Evolutionary conservation across 345 rosid genomes (phyloP), one percentile per base, ranked within the genome.

Genomic region (Brassica juncea): DNA sequence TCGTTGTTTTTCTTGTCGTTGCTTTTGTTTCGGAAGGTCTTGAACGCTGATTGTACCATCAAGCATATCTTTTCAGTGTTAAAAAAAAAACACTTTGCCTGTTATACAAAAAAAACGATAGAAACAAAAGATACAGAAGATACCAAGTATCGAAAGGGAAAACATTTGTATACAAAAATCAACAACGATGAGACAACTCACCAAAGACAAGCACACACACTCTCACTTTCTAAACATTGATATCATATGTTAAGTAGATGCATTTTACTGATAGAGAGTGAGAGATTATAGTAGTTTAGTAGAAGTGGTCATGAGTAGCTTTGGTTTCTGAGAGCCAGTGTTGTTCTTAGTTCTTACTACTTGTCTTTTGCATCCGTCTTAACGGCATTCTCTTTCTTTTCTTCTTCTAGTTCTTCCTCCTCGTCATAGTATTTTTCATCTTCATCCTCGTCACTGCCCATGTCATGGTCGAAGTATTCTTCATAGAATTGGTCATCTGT

Each of bases 401-500:
- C 16, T 14, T 68, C 69, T 47, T 47, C 55, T 47, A 12, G 73
- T 30, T 71, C 69, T 34, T 77, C 83, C n/a, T 77, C 84, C 19
- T 86, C 89, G 8, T 87, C 89, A 2, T 81, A 84, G 68, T 86
- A 81, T 42, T 72, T 19, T 19, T 86, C 85, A 19, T 79, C 86
- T 8, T 86, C 86, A 5, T 86, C 85, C 14, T 83, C 87, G 44
- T 74, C 76, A 15, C 80, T 70, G 8, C 68, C 77, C 80, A 81
- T 75, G 76, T 71, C 83, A 66, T 81, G 77, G 19, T 81, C 83
- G 54, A 80, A 80, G 28, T 84, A 81, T 58, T 87, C 86, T 70
- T 86, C 88, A 57, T 65, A 80, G 69, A 80, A 80, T 7, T 87
- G 81, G 15, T 83, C 81, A 57, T 86, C 85, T 15, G 86, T 80